These are phyloP conservation scores for Auriscalpium microsporum DNA, from an alignment of 768 basidiomycete species.

Conservation along the genomic window DNA sequence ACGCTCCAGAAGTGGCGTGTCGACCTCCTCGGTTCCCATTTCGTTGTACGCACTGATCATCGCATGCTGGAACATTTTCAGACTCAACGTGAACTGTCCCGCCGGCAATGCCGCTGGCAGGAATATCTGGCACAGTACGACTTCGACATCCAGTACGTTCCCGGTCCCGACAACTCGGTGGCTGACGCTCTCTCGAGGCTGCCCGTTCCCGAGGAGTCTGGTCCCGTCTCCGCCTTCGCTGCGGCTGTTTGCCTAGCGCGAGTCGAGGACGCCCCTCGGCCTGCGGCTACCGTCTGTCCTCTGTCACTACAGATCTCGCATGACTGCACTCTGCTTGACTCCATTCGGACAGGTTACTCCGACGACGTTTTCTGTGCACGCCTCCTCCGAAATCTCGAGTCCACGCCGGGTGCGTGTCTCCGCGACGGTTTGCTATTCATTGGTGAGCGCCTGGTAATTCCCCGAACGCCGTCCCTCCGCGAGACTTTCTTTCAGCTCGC, in stretches of 20 bases:
- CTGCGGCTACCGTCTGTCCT: too few relatives aligned
- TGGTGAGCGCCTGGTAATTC: slow-evolving; percentile 17
- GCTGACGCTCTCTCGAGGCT: slow-evolving; percentile 15
- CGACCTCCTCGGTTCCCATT: slow-evolving; percentile 17
- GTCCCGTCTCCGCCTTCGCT: too few relatives aligned
- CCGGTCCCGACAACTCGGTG: slow-evolving; percentile 9
- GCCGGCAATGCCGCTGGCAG: slow-evolving; percentile 10
- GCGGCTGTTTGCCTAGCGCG: background rate
- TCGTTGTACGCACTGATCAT: slow-evolving; percentile 30
- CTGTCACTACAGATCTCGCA: too few relatives aligned
- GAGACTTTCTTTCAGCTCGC: slow-evolving; percentile 4
- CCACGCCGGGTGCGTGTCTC: background rate
- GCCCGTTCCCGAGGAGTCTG: background rate
- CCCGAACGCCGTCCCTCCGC: slow-evolving; percentile 5
- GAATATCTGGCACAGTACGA: slow-evolving; percentile 11
- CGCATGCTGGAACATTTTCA: slow-evolving; percentile 22
- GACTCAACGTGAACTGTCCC: slow-evolving; percentile 1
- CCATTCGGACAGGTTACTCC: slow-evolving; percentile 3
- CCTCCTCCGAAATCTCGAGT: background rate
- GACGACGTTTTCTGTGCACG: slow-evolving; percentile 8
- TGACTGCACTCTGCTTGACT: too few relatives aligned
- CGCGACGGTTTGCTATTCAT: slow-evolving; percentile 14
- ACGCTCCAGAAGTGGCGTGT: slow-evolving; percentile 20
- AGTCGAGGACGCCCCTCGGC: background rate
- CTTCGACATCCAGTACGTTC: slow-evolving; percentile 11